Percentiles rank a stretch among this genome's conserved stretches.
Conservation (phyloP, 495 filamentous ascomycete genomes). For the Penicillium flavigenum region DNA sequence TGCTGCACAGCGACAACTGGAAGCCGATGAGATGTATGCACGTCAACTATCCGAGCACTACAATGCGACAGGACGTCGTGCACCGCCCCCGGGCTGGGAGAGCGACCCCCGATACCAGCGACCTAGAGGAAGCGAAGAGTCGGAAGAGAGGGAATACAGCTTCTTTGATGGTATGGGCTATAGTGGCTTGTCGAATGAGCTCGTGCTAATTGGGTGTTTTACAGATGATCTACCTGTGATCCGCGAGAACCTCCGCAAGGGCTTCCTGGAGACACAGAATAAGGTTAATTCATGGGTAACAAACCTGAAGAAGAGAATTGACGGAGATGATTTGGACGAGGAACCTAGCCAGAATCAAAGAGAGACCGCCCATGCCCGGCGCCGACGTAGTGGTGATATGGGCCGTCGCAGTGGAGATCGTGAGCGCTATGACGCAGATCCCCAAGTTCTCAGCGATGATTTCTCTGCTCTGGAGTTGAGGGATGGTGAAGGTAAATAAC, state of each 20-base stretch:
- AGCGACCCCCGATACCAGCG: conserved; percentile 38
- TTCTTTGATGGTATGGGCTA: conserved; percentile 73
- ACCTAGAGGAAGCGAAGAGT: conserved; percentile 38
- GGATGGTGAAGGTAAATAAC: conserved; percentile 63
- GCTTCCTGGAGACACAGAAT: conserved; percentile 89
- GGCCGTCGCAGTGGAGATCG: conserved; percentile 74
- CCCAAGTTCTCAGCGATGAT: conserved; percentile 82
- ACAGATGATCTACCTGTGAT: conserved; percentile 90
- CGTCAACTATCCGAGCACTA: conserved; percentile 92
- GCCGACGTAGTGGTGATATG: conserved; percentile 57
- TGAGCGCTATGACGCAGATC: conserved; percentile 94
- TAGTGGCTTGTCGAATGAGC: neutral
- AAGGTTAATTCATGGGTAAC: conserved; percentile 92
- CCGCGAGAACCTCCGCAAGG: conserved; percentile 88
- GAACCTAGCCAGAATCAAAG: conserved; percentile 49
- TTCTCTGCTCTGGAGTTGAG: conserved; percentile 86
- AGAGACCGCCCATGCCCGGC: conserved; percentile 36
- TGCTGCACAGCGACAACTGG: conserved; percentile 72
- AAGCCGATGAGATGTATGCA: conserved; percentile 90
- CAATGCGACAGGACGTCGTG: conserved; percentile 52
- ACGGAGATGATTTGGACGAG: conserved; percentile 73
- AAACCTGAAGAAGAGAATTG: conserved; percentile 84
- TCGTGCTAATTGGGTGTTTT: conserved; percentile 14
- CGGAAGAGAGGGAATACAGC: conserved; percentile 69
- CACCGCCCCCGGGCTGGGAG: conserved; percentile 44